Base-by-base conservation (phyloP, 2,329 filamentous ascomycete species). In the Stenocarpella maydis region DNA sequence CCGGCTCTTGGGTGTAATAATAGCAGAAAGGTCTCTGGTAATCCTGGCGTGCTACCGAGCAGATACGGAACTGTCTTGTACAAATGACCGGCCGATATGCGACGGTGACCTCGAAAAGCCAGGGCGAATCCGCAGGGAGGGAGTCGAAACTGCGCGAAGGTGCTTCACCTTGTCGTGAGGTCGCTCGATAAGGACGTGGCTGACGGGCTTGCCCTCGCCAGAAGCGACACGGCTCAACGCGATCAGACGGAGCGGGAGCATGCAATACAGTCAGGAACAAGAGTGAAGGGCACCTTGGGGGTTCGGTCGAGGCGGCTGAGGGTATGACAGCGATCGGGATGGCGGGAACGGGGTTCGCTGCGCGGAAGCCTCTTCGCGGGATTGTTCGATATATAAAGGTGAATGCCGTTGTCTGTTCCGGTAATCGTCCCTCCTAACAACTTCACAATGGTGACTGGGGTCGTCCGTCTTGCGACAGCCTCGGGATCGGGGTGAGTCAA, bases 371-470 rank as follows among this genome's bases (percentile, higher is more conserved):
- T 61, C 41, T 61, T 61, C 41, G 39, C 17, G 26, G 31, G 39
- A n/a, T n/a, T 53, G 49, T 37, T 39, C 52, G n/a, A 43, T 69
- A 49, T 69, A 69, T 69, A 47, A 21, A 37, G 28, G 61, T 67
- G 47, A 47, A 7, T 47, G 41, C 55, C 47, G 15, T 21, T 2
- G 39, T 39, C 34, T 9, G 15, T 52, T 31, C 17, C 43, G 34
- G n/a, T 47, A 41, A 9, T 39, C 21, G 52, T 10, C 6, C 31
- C 28, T 31, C 52, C 34, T 26, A 21, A 9, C 7, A 21, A 28
- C 24, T 17, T 39, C 64, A 41, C 26, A 19, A 21, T 49, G 26
- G 58, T 28, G 19, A 24, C 41, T 19, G 28, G 5, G 41, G 21
- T 67, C 28, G 41, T 58, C n/a, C 64, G 39, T 58, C 52, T 41